phyloP scores from a whole-genome alignment of 352 stramenopile species.

The Pythium aphanidermatum region DNA sequence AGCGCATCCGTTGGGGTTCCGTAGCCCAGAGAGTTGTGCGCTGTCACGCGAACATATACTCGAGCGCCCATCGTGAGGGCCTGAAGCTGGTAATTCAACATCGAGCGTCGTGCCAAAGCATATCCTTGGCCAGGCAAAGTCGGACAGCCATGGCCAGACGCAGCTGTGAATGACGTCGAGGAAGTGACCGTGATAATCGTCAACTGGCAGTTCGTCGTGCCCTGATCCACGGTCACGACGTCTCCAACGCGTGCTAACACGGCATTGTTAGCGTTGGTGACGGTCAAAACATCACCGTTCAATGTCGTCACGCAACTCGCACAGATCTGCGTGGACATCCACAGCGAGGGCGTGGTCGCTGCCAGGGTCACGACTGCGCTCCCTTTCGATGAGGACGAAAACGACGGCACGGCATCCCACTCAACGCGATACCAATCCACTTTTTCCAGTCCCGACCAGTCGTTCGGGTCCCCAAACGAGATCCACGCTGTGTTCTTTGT shows the following conservation, averaged over 20 bases:
- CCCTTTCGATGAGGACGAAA: constrained; percentile 37
- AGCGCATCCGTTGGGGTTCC: constrained; percentile 61
- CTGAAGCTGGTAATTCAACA: constrained; percentile 72
- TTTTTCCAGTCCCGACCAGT: constrained; percentile 64
- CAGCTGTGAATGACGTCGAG: constrained; percentile 27
- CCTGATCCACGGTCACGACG: constrained; percentile 47
- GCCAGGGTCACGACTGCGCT: constrained; percentile 30
- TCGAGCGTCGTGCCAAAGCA: constrained; percentile 43
- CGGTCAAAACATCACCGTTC: constrained; percentile 17
- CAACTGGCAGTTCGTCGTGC: constrained; percentile 43
- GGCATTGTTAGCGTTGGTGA: constrained; percentile 25
- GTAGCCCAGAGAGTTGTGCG: constrained; percentile 91
- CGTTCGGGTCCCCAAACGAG: constrained; percentile 55
- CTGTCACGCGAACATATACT: constrained; percentile 88
- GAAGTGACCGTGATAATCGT: constrained; percentile 27
- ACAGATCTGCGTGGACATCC: constrained; percentile 32
- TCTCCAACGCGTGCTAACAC: constrained; percentile 26
- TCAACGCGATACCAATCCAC: constrained; percentile 90
- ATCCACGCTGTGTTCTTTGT: constrained; percentile 53
- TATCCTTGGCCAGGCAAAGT: constrained; percentile 36
- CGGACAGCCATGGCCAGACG: constrained; percentile 35
- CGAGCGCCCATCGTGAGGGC: constrained; percentile 80
- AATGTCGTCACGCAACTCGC: constrained; percentile 41
- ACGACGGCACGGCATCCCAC: constrained; percentile 76
- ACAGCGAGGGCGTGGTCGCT: constrained; percentile 33